A percentile compares a stretch with the other conserved stretches of the same genome.
phyloP scores from a whole-genome alignment of 768 basidiomycete genomes.

The Termitomyces titanicus region DNA sequence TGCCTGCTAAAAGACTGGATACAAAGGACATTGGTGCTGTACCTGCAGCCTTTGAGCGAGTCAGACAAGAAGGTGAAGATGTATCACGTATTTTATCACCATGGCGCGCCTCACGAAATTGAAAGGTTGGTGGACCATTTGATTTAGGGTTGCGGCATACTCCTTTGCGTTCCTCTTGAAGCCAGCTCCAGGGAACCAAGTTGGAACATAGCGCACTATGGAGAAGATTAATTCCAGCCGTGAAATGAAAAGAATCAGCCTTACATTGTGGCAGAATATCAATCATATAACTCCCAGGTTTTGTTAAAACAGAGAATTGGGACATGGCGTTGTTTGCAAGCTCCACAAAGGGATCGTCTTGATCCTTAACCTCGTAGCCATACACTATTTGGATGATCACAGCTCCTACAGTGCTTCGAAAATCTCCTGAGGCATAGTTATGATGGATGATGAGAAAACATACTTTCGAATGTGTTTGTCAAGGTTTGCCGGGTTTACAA shows the following conservation, averaged over 20 bases:
- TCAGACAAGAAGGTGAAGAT: not conserved
- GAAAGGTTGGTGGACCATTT: slow-evolving; percentile 53
- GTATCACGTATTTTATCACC: slow-evolving; percentile 35
- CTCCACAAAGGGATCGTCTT: no score
- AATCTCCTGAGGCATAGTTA: no score
- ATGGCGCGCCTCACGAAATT: slow-evolving; percentile 59
- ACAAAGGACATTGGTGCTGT: slow-evolving; percentile 53
- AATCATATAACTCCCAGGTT: not conserved
- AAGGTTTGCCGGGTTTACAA: no score
- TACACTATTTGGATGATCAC: no score
- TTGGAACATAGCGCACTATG: slow-evolving; percentile 52
- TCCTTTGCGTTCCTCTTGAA: slow-evolving; percentile 49
- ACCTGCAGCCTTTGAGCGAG: slow-evolving; percentile 43
- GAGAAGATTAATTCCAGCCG: not conserved
- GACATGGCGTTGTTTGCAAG: not conserved
- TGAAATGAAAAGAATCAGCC: not conserved
- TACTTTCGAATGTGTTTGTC: no score
- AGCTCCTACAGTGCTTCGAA: no score
- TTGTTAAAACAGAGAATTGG: not conserved
- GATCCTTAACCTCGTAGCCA: no score
- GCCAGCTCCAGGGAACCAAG: slow-evolving; percentile 60
- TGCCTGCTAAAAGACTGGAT: slow-evolving; percentile 49
- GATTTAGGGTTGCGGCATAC: slow-evolving; percentile 47
- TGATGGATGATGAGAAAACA: no score
- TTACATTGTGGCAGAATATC: not conserved